Conservation (phyloP, 805 yeast genomes). For the Trichomonascus vanleenenianus region DNA sequence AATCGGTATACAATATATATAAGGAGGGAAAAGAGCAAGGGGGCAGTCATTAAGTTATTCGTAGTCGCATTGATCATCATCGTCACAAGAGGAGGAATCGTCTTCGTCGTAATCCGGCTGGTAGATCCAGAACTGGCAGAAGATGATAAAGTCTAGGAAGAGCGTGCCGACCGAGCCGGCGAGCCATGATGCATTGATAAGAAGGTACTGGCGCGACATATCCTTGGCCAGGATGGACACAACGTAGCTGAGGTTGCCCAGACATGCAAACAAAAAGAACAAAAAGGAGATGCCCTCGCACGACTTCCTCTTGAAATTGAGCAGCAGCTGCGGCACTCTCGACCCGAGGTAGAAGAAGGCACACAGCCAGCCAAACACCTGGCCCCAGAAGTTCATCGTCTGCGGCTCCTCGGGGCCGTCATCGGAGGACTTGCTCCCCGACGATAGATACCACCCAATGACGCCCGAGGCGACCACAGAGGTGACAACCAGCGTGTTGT, state of each 20-base stretch:
- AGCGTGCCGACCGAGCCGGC: slow-evolving; percentile 88
- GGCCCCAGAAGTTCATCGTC: slow-evolving; percentile 71
- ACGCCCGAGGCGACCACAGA: slow-evolving; percentile 72
- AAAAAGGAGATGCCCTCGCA: slow-evolving; percentile 93
- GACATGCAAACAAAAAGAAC: slow-evolving; percentile 89
- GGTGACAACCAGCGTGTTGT: slow-evolving; percentile 43
- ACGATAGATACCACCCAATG: slow-evolving; percentile 78
- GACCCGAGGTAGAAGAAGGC: slow-evolving; percentile 60
- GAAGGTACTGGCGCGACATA: slow-evolving; percentile 56
- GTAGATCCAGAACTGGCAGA: slow-evolving; percentile 78
- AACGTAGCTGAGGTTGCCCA: slow-evolving; percentile 89
- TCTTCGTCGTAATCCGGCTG: slow-evolving; percentile 9
- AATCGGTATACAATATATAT: not conserved
- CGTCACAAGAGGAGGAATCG: too few relatives aligned
- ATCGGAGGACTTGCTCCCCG: slow-evolving; percentile 35
- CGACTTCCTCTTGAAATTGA: slow-evolving; percentile 79
- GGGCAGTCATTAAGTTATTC: too few relatives aligned
- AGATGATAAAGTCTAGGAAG: slow-evolving; percentile 72
- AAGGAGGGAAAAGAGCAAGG: not conserved
- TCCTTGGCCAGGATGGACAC: slow-evolving; percentile 75
- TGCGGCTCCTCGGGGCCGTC: slow-evolving; percentile 34
- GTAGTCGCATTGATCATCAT: too few relatives aligned
- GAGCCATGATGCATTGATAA: slow-evolving; percentile 87
- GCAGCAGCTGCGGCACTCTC: slow-evolving; percentile 81
- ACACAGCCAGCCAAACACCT: slow-evolving; percentile 67